phyloP scores from a whole-genome alignment of 176 grass and related monocot species.

The Chrysopogon serrulatus region DNA sequence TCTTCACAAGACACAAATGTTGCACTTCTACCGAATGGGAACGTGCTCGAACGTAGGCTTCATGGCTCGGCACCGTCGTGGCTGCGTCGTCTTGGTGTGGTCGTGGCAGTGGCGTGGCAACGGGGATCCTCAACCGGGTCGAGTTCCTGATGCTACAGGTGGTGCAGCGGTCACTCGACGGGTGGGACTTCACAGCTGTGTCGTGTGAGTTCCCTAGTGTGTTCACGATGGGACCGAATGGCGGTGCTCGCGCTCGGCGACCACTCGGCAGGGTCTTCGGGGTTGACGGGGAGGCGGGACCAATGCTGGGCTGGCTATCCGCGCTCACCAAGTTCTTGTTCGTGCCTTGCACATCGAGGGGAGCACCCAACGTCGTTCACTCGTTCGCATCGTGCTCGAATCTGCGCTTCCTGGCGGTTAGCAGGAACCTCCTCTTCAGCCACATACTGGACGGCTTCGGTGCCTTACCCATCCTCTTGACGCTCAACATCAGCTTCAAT shows the following conservation, averaged over 20 bases:
- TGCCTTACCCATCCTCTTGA: slow-evolving; percentile 49
- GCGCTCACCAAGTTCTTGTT: slow-evolving; percentile 65
- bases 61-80: too few relatives aligned
- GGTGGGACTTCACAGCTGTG: slow-evolving; percentile 71
- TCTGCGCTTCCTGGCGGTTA: slow-evolving; percentile 66
- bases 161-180: too few relatives aligned
- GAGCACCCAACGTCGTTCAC: slow-evolving; percentile 37
- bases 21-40: too few relatives aligned
- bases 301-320: slow-evolving; percentile 38
- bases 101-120: too few relatives aligned
- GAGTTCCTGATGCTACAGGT: too few relatives aligned
- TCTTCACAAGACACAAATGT: too few relatives aligned
- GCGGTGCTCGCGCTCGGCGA: slow-evolving; percentile 59
- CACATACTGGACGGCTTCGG: slow-evolving; percentile 36
- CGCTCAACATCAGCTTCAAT: slow-evolving; percentile 79
- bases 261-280: slow-evolving; percentile 45
- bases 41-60: too few relatives aligned
- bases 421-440: slow-evolving; percentile 61
- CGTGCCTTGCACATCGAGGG: slow-evolving; percentile 62
- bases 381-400: slow-evolving; percentile 24
- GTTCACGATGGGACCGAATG: slow-evolving; percentile 37
- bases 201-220: slow-evolving; percentile 59
- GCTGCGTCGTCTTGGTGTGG: too few relatives aligned
- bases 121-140: too few relatives aligned
- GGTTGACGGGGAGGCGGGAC: slow-evolving; percentile 53